Evolutionary conservation across 257 asterid genomes (phyloP).

Genomic region (Voacanga thouarsii): DNA sequence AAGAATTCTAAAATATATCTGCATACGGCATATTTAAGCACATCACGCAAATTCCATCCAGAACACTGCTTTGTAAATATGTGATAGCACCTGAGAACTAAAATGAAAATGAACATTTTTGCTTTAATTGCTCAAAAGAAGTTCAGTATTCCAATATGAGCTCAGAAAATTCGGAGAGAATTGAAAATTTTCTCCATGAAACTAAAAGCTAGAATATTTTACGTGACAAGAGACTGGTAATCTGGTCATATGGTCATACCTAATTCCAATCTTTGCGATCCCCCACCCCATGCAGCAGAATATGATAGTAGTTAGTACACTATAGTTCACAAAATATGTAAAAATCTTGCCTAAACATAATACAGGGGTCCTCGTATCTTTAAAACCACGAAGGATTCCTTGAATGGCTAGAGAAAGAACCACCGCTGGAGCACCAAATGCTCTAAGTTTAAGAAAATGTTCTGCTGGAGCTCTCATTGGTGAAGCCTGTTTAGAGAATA

Average conservation of each 20-base stretch:
- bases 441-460: constrained; percentile 36
- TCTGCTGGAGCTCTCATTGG: constrained; percentile 35
- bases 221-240: neutral
- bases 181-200: neutral
- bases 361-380: constrained; percentile 41
- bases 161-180: neutral
- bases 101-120: neutral
- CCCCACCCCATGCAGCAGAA: neutral
- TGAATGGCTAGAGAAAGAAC: constrained; percentile 33
- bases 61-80: neutral
- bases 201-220: neutral
- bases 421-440: constrained; percentile 43
- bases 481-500: constrained; percentile 25
- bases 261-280: neutral
- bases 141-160: neutral
- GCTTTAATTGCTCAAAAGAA: neutral
- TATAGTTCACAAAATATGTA: neutral
- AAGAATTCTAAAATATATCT: neutral
- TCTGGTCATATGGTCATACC: neutral
- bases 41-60: neutral
- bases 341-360: constrained; percentile 36
- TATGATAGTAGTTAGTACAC: neutral
- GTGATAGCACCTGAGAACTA: neutral
- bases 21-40: neutral
- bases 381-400: constrained; percentile 42